Conservation (phyloP, 2,329 filamentous ascomycete genomes). For the Didymella keratinophila region DNA sequence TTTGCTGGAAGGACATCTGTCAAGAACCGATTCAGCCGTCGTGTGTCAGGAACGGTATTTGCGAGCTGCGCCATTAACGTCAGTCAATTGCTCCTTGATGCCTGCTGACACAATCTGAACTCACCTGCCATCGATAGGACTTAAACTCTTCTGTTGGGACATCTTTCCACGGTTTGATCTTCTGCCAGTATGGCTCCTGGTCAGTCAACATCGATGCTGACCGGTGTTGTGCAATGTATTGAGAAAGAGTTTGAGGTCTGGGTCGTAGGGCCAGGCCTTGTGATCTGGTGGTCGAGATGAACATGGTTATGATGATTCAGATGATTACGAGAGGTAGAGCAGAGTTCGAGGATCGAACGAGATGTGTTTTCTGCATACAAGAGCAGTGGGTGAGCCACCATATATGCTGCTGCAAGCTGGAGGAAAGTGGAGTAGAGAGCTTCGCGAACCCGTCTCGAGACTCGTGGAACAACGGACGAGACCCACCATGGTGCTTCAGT, state of each 20-base stretch:
- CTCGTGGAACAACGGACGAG: constrained; percentile 5
- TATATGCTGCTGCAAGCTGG: constrained; percentile 1
- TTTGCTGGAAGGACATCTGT: constrained; percentile 58
- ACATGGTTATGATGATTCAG: constrained; percentile 10
- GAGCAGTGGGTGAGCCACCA: neutral
- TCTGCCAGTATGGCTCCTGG: constrained; percentile 58
- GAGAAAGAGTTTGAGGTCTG: neutral
- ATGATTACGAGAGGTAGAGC: neutral
- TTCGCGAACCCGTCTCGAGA: neutral
- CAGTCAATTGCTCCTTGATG: neutral
- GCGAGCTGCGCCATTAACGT: constrained; percentile 48
- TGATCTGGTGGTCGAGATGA: neutral
- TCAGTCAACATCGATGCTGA: constrained; percentile 23
- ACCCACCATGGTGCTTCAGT: constrained; percentile 4
- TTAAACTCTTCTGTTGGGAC: constrained; percentile 60
- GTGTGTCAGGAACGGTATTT: constrained; percentile 60
- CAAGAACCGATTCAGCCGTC: constrained; percentile 61
- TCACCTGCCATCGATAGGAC: constrained; percentile 64
- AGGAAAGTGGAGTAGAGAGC: constrained; percentile 4
- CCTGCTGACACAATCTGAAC: constrained; percentile 29
- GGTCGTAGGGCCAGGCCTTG: constrained; percentile 7
- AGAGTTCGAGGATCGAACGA: neutral
- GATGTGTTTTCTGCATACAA: neutral
- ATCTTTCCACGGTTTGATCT: constrained; percentile 59
- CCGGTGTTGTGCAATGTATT: constrained; percentile 11